Evolutionary conservation across 1,284 basidiomycete species (phyloP).

Genomic region (Athelia sp.): DNA sequence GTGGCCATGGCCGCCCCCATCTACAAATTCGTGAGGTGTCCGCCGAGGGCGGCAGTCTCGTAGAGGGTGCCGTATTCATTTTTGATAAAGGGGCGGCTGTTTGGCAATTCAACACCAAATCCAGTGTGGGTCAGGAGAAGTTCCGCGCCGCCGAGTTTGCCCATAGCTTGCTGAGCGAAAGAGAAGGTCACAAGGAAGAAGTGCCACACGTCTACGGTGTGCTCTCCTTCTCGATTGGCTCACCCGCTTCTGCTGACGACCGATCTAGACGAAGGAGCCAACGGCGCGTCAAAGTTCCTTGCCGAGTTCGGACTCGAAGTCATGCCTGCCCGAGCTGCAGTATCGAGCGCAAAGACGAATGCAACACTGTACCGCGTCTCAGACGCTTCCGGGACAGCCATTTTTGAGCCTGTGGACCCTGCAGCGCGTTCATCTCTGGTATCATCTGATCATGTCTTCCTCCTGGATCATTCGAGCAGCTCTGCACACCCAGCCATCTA

Average conservation of each 20-base stretch:
- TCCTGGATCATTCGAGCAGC: slow-evolving; percentile 37
- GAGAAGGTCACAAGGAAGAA: slow-evolving; percentile 34
- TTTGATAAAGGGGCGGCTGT: slow-evolving; percentile 49
- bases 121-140: slow-evolving; percentile 47
- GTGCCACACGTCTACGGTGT: too few species aligned
- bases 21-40: slow-evolving; percentile 46
- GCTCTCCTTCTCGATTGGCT: too few species aligned
- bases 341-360: slow-evolving; percentile 2
- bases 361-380: slow-evolving; percentile 42
- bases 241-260: neutral
- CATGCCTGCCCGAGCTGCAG: slow-evolving; percentile 9
- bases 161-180: slow-evolving; percentile 36
- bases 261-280: slow-evolving; percentile 42
- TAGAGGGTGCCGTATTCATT: slow-evolving; percentile 52
- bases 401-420: slow-evolving; percentile 31
- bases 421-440: slow-evolving; percentile 28
- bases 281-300: slow-evolving; percentile 42
- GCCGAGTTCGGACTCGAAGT: slow-evolving; percentile 33
- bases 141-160: slow-evolving; percentile 59
- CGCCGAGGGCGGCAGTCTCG: slow-evolving; percentile 37
- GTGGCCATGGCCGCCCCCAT: slow-evolving; percentile 21
- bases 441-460: slow-evolving; percentile 41
- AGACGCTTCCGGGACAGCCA: slow-evolving; percentile 34
- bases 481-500: slow-evolving; percentile 38
- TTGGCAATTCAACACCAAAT: slow-evolving; percentile 51